These are phyloP conservation scores for Agrocybe praecox DNA, from an alignment of 768 basidiomycete genomes.

Conservation along the genomic window DNA sequence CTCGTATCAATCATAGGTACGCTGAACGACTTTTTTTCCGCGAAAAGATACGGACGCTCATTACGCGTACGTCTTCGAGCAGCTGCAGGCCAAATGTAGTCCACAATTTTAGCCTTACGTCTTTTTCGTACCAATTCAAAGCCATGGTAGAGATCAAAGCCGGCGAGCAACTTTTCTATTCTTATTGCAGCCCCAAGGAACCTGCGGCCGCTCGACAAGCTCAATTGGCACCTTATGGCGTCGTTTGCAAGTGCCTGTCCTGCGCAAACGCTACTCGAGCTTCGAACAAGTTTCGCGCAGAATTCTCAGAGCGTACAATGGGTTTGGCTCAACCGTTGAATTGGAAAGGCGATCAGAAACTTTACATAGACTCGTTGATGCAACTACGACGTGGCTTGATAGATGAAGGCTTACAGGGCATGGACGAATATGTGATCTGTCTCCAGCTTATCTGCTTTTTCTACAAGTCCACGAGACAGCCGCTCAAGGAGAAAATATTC, in stretches of 20 bases:
- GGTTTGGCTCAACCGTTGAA: too few relatives aligned
- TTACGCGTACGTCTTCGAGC: background rate
- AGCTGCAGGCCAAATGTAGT: conserved; percentile 31
- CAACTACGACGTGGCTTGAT: background rate
- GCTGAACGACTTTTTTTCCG: background rate
- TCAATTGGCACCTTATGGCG: background rate
- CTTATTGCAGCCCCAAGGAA: conserved; percentile 21
- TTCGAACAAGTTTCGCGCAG: background rate
- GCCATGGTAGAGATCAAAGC: conserved; percentile 25
- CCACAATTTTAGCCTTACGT: conserved; percentile 24
- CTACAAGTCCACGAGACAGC: background rate
- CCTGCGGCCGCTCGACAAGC: conserved; percentile 1
- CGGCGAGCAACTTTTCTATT: conserved; percentile 27
- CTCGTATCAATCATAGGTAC: conserved; percentile 40
- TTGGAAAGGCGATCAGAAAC: background rate
- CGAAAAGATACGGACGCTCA: background rate
- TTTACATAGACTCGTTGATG: background rate
- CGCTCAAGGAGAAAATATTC: background rate
- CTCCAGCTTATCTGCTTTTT: background rate
- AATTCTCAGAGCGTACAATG: background rate
- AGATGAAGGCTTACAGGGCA: conserved; percentile 3
- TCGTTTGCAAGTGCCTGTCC: background rate
- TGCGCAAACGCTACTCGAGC: background rate
- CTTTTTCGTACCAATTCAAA: conserved; percentile 29
- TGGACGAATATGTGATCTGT: background rate